Evolutionary conservation across 1,139 yeast species (phyloP).

Genomic region (Geotrichum klebahnii): DNA sequence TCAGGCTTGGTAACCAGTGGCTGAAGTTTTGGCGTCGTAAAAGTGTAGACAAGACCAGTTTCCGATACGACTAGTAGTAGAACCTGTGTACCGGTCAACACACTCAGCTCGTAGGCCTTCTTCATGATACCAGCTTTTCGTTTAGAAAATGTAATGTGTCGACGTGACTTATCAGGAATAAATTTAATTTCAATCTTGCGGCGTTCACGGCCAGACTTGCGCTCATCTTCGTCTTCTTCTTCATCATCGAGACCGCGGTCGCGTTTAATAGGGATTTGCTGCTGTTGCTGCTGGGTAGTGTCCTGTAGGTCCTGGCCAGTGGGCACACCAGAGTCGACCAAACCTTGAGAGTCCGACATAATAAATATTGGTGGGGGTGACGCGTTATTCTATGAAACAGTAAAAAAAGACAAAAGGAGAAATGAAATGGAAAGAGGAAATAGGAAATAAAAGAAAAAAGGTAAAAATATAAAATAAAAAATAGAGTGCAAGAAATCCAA

Average conservation of each 20-base stretch:
- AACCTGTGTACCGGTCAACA: slow-evolving; percentile 95
- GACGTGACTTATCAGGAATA: slow-evolving; percentile 93
- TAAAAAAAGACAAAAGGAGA: too few relatives aligned
- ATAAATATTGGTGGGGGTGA: too few relatives aligned
- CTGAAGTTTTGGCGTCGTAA: slow-evolving; percentile 95
- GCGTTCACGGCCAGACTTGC: slow-evolving; percentile 68
- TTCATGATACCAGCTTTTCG: slow-evolving; percentile 99
- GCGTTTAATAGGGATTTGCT: too few relatives aligned
- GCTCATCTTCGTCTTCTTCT: slow-evolving; percentile 71
- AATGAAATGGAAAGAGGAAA: too few relatives aligned
- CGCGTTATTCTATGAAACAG: too few relatives aligned
- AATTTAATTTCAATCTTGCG: slow-evolving; percentile 96
- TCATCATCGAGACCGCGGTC: slow-evolving; percentile 44
- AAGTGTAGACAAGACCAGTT: slow-evolving; percentile 97
- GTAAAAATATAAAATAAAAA: too few relatives aligned
- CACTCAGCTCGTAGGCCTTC: slow-evolving; percentile 91
- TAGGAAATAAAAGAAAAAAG: too few relatives aligned
- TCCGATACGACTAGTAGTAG: slow-evolving; percentile 89
- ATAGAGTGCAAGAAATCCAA: too few relatives aligned
- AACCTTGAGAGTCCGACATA: too few relatives aligned
- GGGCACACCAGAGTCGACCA: too few relatives aligned
- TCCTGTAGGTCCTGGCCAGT: too few relatives aligned
- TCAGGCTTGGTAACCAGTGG: slow-evolving; percentile 96
- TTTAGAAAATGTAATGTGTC: slow-evolving; percentile 95
- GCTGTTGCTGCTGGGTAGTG: too few relatives aligned